Evolutionary conservation across 2,329 filamentous ascomycete genomes (phyloP).

Genomic region (Ophiostoma australiae): DNA sequence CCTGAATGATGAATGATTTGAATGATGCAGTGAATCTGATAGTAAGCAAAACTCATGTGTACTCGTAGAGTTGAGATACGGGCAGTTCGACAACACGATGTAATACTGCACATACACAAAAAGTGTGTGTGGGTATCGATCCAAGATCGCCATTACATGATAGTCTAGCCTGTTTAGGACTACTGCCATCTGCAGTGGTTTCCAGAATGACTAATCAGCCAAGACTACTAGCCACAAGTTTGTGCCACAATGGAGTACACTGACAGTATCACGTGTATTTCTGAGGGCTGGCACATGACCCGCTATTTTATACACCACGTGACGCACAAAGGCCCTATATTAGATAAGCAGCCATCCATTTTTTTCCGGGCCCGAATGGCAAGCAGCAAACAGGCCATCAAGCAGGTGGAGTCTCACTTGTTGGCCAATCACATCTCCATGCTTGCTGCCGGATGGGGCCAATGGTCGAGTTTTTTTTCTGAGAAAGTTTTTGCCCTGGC

Average conservation of each 20-base stretch:
- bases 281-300: not conserved
- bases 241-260: not conserved
- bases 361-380: slow-evolving; percentile 12
- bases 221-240: not conserved
- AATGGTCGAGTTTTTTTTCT: slow-evolving; percentile 10
- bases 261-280: not conserved
- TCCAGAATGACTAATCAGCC: not conserved
- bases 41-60: no score
- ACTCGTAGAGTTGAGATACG: no score
- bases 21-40: no score
- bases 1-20: no score
- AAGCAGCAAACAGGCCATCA: not conserved
- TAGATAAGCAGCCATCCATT: not conserved
- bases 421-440: not conserved
- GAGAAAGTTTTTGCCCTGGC: not conserved
- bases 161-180: not conserved
- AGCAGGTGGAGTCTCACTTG: not conserved
- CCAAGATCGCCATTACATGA: not conserved
- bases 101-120: not conserved
- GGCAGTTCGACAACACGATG: no score
- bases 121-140: not conserved
- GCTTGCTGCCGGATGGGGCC: not conserved
- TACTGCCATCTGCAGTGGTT: not conserved
- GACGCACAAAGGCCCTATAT: slow-evolving; percentile 17
- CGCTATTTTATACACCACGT: not conserved